Evolutionary conservation across 345 rosid species (phyloP).

Genomic region (Eucalyptus pauciflora): DNA sequence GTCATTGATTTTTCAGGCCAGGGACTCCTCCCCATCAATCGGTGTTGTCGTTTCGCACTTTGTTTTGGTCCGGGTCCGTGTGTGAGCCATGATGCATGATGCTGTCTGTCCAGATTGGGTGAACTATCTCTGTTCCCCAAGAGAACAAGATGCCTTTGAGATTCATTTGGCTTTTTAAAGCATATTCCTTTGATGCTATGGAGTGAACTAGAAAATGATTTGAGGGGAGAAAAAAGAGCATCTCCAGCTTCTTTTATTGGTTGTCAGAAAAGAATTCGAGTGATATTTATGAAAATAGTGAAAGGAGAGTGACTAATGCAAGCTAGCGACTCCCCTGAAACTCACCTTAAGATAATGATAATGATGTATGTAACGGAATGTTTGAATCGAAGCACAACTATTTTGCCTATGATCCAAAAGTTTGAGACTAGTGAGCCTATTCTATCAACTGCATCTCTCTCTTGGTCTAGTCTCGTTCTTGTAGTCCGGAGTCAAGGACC

Average conservation of each 20-base stretch:
- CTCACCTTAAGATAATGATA: neutral
- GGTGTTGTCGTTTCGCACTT: neutral
- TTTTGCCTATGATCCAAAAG: neutral
- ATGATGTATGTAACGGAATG: neutral
- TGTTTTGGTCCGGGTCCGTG: neutral
- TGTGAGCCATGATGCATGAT: neutral
- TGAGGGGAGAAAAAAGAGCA: neutral
- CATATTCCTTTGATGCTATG: neutral
- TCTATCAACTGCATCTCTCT: neutral
- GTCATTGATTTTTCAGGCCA: neutral
- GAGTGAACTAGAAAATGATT: neutral
- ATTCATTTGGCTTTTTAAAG: neutral
- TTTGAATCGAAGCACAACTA: neutral
- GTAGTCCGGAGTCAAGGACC: neutral
- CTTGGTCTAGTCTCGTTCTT: neutral
- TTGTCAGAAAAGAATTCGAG: neutral
- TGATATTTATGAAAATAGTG: neutral
- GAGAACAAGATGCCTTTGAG: neutral
- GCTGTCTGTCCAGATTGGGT: neutral
- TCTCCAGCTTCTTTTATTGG: neutral
- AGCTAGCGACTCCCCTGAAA: rapidly evolving
- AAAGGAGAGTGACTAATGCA: neutral
- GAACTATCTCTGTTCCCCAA: neutral
- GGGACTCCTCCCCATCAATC: neutral
- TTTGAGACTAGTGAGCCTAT: neutral